Evolutionary conservation across 306 rosid genomes (phyloP), one percentile per base, ranked within the genome.

Genomic region (Leucaena leucocephala): DNA sequence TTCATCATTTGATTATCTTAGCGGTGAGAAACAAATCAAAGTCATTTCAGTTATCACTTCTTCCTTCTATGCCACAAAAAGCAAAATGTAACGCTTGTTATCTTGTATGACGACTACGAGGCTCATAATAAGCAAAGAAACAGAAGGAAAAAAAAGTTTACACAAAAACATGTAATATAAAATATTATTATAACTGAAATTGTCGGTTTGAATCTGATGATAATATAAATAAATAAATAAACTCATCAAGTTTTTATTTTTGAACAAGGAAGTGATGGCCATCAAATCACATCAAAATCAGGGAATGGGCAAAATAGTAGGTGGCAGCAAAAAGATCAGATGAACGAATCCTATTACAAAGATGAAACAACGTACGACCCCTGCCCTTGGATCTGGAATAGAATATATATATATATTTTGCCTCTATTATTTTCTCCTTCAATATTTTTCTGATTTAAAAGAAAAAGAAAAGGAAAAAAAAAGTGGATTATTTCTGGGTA

Each of bases 271-370:
- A 70, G 76, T 54, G 77, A 62, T 82, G 82, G 81, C 84, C 67
- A 84, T 92, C 95, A 85, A 87, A 88, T 92, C 87, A 83, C 82
- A 76, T 72, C 49, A 82, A 82, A 89, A 83, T 85, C 83, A 75
- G 84, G 67, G 80, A 88, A 83, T 58, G 76, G 57, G 86, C 79
- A 79, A 75, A 73, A 76, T 75, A 55, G 83, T 84, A 79, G 86
- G 76, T 42, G 34, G 52, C 75, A 58, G 80, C 67, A 79, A 70
- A 68, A 33, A 14, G 77, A 75, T 19, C 22, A 22, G 35, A 40
- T 39, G 50, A 35, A 38, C 15, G 33, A 19, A 19, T n/a, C 33
- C 58, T 52, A 52, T 4, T 50, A 48, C 16, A 2, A 65, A 9
- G 27, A 65, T 61, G 43, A 55, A 57, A 43, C 81, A 43, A 45